Evolutionary conservation across 1,139 yeast genomes (phyloP).

Genomic region (Wickerhamomyces sp.): DNA sequence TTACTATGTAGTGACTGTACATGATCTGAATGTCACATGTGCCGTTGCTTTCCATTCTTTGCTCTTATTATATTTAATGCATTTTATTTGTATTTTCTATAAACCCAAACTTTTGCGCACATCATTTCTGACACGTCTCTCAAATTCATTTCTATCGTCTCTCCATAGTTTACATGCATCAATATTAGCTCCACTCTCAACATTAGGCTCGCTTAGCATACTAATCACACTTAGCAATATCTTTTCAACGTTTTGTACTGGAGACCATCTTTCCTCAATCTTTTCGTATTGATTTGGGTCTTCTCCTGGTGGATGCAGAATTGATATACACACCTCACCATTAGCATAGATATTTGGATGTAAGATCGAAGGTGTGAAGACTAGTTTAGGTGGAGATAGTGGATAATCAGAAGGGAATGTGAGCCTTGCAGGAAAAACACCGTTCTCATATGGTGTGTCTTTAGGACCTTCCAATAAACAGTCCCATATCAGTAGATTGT

Average conservation of each 20-base stretch:
- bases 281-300: slow-evolving; percentile 94
- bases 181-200: slow-evolving; percentile 94
- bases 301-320: slow-evolving; percentile 93
- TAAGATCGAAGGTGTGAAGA: slow-evolving; percentile 77
- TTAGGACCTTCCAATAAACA: slow-evolving; percentile 89
- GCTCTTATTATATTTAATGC: no score
- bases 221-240: slow-evolving; percentile 87
- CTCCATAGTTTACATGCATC: slow-evolving; percentile 97
- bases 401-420: slow-evolving; percentile 92
- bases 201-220: slow-evolving; percentile 96
- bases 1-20: no score
- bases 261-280: slow-evolving; percentile 97
- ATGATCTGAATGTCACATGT: no score
- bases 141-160: slow-evolving; percentile 67
- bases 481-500: slow-evolving; percentile 83
- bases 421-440: slow-evolving; percentile 80
- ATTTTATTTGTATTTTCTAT: no score
- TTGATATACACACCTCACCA: slow-evolving; percentile 94
- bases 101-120: slow-evolving; percentile 67
- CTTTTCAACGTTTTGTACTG: slow-evolving; percentile 95
- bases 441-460: slow-evolving; percentile 92
- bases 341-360: slow-evolving; percentile 94
- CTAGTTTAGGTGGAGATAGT: slow-evolving; percentile 80
- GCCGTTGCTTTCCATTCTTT: no score
- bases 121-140: slow-evolving; percentile 57